Base-by-base conservation (phyloP, 352 stramenopile genomes). In the Phytophthora vignae region DNA sequence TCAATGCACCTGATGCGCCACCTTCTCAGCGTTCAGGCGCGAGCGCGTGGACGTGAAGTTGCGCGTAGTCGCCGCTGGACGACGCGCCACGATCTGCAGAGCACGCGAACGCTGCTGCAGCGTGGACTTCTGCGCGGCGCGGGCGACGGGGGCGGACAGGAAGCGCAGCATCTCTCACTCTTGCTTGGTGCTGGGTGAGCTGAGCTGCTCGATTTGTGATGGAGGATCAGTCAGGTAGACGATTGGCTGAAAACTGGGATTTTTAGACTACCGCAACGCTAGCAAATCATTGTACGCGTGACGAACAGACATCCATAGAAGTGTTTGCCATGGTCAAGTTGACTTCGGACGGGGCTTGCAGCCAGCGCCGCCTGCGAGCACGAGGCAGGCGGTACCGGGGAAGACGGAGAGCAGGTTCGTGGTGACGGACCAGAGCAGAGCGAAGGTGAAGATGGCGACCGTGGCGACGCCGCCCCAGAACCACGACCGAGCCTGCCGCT, bases 341-440 rank as follows among this genome's bases (percentile, higher is more conserved):
- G 31, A 56, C 5, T 22, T 60, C 19, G 44, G 36, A 8, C 14
- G 36, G 29, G 58, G 22, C 22, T 71, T 83, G 69, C 84, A 92
- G 1, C 87, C 87, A 1, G 60, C 36, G 6, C 84, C 87, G 27
- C 87, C 87, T 12, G 85, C 85, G 58, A 94, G 60, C 12, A 80
- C 67, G 1, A 90, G 59, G 55, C 87, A 94, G 5, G 82, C 69
- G 9, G 87, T 94, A 12, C 60, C 66, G 9, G 73, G 63, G 50
- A 92, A 91, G 25, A 92, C 79, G 3, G 76, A 82, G 27, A 94
- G 48, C 1, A 92, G 54, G 42, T 91, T 92, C 3, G 84, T 89
- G 0, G 56, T 64, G 15, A 92, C 67, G 1, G 87, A 90, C 82
- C 81, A 94, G 3, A 86, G 2, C 0, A 91, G 46, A 27, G 85